Base-by-base conservation (phyloP, 371 early-diverging fungal genomes). In the Umbelopsis sp. region DNA sequence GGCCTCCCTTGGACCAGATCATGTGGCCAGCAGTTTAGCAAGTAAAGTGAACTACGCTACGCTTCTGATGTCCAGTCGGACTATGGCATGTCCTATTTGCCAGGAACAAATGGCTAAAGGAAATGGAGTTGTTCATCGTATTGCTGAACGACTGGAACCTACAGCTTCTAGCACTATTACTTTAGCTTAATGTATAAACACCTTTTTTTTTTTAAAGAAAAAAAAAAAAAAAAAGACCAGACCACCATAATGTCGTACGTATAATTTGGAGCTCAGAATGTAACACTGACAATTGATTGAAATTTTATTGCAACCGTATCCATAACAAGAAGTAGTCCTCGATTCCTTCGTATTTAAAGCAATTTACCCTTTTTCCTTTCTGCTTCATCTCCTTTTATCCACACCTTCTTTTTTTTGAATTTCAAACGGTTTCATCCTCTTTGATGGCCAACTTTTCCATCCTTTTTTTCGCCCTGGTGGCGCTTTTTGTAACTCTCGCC, bases 21-120 rank as follows among this genome's bases (percentile, higher is more conserved):
- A 65, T 70, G 71, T 14, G 71, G 46, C 74, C 70, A 76, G 80
- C 37, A 69, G 79, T 63, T 22, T 83, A 66, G 62, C 76, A 44
- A 76, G 71, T 69, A 88, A 88, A 72, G 78, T 86, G 9, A 86
- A 86, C 62, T 87, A 86, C 73, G 80, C 85, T 8, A 80, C 84
- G 3, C 52, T 86, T 29, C 73, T 88, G 20, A 84, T 83, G 48
- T 80, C 88, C 11, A 77, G 83, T 51, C 66, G 82, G 65, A 67
- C 76, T 50, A 76, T 80, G 46, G 85, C 80, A 5, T 88, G 88
- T 63, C 88, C 88, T 0, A 69, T 86, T 20, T 88, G 88, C 65
- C 70, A 76, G 57, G 86, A 86, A 65, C 88, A 86, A 52, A 73
- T 76, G 37, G 86, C 85, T 63, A 79, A 81, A 41, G 81, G 81